These are phyloP conservation scores for Hortaea werneckii DNA, from an alignment of 2,329 filamentous ascomycete species.

Conservation along the genomic window DNA sequence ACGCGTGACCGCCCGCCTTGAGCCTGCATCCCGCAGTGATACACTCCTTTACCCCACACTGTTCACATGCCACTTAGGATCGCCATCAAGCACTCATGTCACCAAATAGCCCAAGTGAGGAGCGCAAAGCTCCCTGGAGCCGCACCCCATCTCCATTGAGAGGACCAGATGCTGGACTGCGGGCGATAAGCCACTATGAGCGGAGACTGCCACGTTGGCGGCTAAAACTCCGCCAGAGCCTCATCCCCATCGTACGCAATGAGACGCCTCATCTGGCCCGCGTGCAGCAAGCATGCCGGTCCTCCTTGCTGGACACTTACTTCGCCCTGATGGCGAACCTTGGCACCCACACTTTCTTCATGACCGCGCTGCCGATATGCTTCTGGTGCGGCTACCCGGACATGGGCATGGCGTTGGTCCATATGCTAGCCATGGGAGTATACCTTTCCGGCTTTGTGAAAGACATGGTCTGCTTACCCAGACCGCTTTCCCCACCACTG, in stretches of 20 bases:
- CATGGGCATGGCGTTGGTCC: slow-evolving; percentile 61
- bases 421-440: slow-evolving; percentile 59
- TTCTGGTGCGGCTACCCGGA: slow-evolving; percentile 91
- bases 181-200: slow-evolving; percentile 55
- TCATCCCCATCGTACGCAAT: slow-evolving; percentile 81
- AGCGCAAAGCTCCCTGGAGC: slow-evolving; percentile 16
- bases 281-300: slow-evolving; percentile 70
- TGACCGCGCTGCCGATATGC: slow-evolving; percentile 84
- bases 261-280: slow-evolving; percentile 90
- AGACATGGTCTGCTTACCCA: slow-evolving; percentile 82
- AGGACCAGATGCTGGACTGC: slow-evolving; percentile 60
- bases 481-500: slow-evolving; percentile 82
- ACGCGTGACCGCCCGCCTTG: neutral
- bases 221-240: slow-evolving; percentile 67
- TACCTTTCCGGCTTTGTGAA: slow-evolving; percentile 78
- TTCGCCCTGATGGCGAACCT: slow-evolving; percentile 95
- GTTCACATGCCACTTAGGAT: too few species aligned
- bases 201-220: slow-evolving; percentile 78
- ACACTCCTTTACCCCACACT: neutral
- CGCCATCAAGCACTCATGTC: slow-evolving; percentile 8
- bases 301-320: slow-evolving; percentile 82
- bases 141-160: slow-evolving; percentile 20
- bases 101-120: slow-evolving; percentile 4
- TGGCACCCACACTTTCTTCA: slow-evolving; percentile 97
- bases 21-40: neutral